Conservation (phyloP, 176 grass and related monocot genomes). For the Raddia guianensis region DNA sequence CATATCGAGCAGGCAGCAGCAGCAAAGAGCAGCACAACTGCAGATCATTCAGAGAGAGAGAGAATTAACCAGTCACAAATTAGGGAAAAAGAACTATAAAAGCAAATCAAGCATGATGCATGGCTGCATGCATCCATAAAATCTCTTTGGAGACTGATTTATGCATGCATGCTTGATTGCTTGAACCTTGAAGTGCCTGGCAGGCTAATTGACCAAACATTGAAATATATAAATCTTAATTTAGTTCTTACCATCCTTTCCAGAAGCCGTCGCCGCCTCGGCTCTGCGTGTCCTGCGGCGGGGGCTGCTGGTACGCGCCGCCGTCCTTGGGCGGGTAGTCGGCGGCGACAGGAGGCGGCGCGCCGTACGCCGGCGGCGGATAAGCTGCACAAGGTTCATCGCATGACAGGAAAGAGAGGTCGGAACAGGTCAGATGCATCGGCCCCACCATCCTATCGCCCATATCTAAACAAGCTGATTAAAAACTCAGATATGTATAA, state of each 20-base stretch:
- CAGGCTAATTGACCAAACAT: background rate
- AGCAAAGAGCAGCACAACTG: constrained; percentile 71
- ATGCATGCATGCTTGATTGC: background rate
- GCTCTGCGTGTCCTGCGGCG: constrained; percentile 26
- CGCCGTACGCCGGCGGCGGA: constrained; percentile 53
- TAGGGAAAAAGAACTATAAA: background rate
- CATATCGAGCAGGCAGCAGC: constrained; percentile 74
- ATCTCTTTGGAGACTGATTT: background rate
- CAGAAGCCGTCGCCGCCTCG: constrained; percentile 55
- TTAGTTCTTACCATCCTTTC: constrained; percentile 68
- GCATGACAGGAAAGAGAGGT: background rate
- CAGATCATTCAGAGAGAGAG: background rate
- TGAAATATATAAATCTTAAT: background rate
- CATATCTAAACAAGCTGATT: background rate
- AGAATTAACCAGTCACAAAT: background rate
- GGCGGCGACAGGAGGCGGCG: constrained; percentile 49
- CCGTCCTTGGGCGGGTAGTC: constrained; percentile 16
- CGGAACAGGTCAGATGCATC: background rate
- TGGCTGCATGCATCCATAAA: background rate
- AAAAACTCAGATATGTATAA: background rate
- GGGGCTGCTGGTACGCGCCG: constrained; percentile 38
- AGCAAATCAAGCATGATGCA: background rate
- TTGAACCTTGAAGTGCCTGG: background rate
- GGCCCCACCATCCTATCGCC: background rate
- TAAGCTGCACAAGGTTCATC: constrained; percentile 11